Evolutionary conservation across 2,329 filamentous ascomycete genomes (phyloP).

Genomic region (Metarhizium anisopliae): DNA sequence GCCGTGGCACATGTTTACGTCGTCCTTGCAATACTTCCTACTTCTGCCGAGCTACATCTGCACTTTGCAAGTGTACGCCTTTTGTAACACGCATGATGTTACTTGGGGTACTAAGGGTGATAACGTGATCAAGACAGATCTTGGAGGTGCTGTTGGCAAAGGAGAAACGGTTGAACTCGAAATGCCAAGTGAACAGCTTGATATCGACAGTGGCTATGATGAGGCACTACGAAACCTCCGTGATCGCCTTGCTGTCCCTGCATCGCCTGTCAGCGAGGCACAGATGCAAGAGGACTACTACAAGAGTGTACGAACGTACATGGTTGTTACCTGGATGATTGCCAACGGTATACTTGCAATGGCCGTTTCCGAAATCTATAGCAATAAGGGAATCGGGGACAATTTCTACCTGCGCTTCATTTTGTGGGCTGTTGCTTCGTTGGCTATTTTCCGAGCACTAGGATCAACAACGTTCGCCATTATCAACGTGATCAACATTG

Average conservation of each 20-base stretch:
- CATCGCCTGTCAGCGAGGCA: constrained; percentile 52
- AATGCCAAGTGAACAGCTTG: constrained; percentile 95
- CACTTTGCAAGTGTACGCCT: constrained; percentile 94
- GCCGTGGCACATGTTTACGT: constrained; percentile 98
- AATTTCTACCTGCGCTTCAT: constrained; percentile 93
- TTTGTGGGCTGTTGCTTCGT: constrained; percentile 77
- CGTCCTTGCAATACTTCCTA: constrained; percentile 81
- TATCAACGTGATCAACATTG: constrained; percentile 72
- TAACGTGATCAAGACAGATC: constrained; percentile 87
- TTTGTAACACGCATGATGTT: constrained; percentile 98
- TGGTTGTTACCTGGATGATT: constrained; percentile 92
- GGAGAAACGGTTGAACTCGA: constrained; percentile 84
- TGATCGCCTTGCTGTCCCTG: constrained; percentile 77
- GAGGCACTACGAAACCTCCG: constrained; percentile 93
- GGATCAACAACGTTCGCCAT: constrained; percentile 75
- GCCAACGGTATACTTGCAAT: constrained; percentile 89
- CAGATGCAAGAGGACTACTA: constrained; percentile 99
- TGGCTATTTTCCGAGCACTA: constrained; percentile 82
- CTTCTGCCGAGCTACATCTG: constrained; percentile 92
- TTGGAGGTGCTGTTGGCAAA: constrained; percentile 74
- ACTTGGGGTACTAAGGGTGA: constrained; percentile 99
- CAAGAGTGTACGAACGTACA: constrained; percentile 92
- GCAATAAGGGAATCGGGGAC: constrained; percentile 56
- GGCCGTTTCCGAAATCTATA: constrained; percentile 82
- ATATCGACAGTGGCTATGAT: constrained; percentile 96